A percentile compares a stretch with the other conserved stretches of the same genome.
These are phyloP conservation scores for Chondrus crispus DNA, from an alignment of 23 red algal genomes.

Conservation along the genomic window DNA sequence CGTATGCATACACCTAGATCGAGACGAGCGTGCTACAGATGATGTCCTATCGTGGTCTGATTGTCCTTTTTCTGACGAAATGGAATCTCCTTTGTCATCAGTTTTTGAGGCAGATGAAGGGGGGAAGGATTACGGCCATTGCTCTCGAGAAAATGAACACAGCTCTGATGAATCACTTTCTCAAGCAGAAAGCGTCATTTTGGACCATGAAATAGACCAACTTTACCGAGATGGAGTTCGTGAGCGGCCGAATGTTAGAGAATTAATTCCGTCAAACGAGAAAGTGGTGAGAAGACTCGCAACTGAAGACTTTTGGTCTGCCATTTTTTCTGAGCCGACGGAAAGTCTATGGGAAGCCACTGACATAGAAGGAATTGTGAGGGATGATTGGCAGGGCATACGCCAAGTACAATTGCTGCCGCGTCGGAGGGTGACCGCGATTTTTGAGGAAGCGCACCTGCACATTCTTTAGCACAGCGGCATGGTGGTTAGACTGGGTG, in stretches of 20 bases:
- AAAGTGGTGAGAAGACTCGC: not conserved
- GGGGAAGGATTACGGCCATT: too few relatives aligned
- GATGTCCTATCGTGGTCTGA: too few relatives aligned
- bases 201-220: not conserved
- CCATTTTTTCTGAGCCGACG: not conserved
- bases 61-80: too few relatives aligned
- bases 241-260: too few relatives aligned
- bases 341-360: not conserved
- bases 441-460: not conserved
- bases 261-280: not conserved
- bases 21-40: too few relatives aligned
- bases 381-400: too few relatives aligned
- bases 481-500: not conserved
- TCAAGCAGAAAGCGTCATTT: not conserved
- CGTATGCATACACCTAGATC: too few relatives aligned
- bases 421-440: too few relatives aligned
- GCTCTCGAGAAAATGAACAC: not conserved
- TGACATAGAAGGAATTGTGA: not conserved
- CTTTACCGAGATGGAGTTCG: not conserved
- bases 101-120: too few relatives aligned
- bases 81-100: too few relatives aligned
- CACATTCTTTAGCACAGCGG: not conserved
- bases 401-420: too few relatives aligned
- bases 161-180: not conserved
- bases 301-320: constrained; percentile 27